Evolutionary conservation across 2,329 filamentous ascomycete species (phyloP).

Genomic region (Colletotrichum limetticola): DNA sequence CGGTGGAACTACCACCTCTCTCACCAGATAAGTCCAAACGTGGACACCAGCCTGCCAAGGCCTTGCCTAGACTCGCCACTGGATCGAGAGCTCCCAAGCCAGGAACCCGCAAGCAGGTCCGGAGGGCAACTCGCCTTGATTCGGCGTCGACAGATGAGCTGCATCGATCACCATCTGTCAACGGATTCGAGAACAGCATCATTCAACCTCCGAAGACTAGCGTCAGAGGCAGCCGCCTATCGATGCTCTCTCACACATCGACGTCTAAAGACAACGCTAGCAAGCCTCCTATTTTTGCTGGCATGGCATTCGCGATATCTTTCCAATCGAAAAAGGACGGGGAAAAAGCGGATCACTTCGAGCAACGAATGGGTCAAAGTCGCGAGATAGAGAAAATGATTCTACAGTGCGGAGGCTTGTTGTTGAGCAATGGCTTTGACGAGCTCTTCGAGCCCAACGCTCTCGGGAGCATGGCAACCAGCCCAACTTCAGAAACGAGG

Average conservation of each 20-base stretch:
- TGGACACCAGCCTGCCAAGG: conserved; percentile 11
- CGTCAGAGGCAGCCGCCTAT: conserved; percentile 28
- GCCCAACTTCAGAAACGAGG: conserved; percentile 42
- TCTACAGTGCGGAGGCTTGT: conserved; percentile 73
- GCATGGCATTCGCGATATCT: conserved; percentile 90
- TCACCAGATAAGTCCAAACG: conserved; percentile 19
- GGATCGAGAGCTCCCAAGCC: conserved; percentile 29
- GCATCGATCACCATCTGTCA: conserved; percentile 50
- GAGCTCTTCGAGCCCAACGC: conserved; percentile 73
- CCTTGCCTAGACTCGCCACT: background rate
- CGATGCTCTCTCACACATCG: conserved; percentile 21
- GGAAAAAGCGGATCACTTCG: conserved; percentile 62
- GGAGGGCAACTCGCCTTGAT: conserved; percentile 42
- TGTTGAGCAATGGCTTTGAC: conserved; percentile 82
- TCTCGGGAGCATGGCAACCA: conserved; percentile 46
- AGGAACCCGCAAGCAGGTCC: conserved; percentile 31
- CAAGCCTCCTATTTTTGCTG: conserved; percentile 67
- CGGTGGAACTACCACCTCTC: conserved; percentile 34
- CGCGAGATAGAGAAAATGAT: conserved; percentile 70
- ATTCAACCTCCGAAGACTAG: conserved; percentile 40
- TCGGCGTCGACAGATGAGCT: conserved; percentile 62
- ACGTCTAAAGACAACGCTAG: conserved; percentile 15
- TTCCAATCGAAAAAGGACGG: conserved; percentile 65
- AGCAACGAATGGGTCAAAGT: conserved; percentile 50
- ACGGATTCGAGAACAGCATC: conserved; percentile 51